phyloP scores from a whole-genome alignment of 1,284 basidiomycete species.

The Stygiomarasmius scandens region DNA sequence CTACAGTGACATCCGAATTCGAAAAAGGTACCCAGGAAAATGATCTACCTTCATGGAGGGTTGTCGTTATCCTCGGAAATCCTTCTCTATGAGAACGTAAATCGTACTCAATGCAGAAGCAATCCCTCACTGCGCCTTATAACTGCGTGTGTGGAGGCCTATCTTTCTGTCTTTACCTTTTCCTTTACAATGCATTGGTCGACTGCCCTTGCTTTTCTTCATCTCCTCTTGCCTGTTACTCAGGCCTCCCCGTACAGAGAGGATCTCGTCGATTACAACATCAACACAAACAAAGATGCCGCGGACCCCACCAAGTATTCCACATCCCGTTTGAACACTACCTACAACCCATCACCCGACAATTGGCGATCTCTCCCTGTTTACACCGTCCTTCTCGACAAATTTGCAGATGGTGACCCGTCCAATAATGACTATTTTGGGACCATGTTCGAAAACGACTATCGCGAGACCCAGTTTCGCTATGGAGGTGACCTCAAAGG shows the following conservation, averaged over 20 bases:
- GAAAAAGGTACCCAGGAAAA: too few relatives aligned
- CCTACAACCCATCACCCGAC: constrained; percentile 75
- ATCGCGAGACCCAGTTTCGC: constrained; percentile 84
- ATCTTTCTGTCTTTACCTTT: background rate
- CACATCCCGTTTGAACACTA: constrained; percentile 58
- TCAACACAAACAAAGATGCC: constrained; percentile 83
- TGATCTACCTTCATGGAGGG: too few relatives aligned
- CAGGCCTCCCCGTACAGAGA: constrained; percentile 71
- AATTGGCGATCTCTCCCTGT: constrained; percentile 87
- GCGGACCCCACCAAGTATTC: constrained; percentile 71
- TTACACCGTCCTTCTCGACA: constrained; percentile 88
- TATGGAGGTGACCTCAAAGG: constrained; percentile 87
- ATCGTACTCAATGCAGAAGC: too few relatives aligned
- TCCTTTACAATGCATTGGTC: constrained; percentile 22
- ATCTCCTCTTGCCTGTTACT: constrained; percentile 20
- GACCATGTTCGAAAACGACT: constrained; percentile 81
- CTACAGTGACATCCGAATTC: too few relatives aligned
- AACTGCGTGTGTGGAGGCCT: too few relatives aligned
- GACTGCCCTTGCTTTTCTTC: constrained; percentile 19
- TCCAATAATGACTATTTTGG: constrained; percentile 87
- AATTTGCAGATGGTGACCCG: constrained; percentile 91
- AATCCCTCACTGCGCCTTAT: too few relatives aligned
- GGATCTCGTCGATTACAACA: constrained; percentile 79
- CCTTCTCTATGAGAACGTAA: too few relatives aligned
- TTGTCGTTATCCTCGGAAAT: too few relatives aligned